phyloP scores from a whole-genome alignment of 1,284 basidiomycete genomes.

The Stereum hirsutum region DNA sequence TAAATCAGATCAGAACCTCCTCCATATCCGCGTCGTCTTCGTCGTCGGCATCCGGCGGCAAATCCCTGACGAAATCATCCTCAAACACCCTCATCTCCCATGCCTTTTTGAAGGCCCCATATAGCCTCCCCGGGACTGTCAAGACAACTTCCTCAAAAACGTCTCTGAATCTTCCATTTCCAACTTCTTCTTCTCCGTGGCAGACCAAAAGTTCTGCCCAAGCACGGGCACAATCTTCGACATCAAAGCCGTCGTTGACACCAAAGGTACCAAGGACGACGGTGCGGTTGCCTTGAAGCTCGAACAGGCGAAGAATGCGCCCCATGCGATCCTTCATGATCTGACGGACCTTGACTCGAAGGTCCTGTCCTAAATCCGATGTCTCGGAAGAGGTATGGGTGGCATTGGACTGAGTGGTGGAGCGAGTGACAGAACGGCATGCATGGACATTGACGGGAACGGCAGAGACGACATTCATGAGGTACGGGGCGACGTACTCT shows the following conservation, averaged over 20 bases:
- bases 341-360: constrained; percentile 30
- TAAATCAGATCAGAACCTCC: no score
- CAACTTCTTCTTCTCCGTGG: constrained; percentile 14
- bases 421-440: constrained; percentile 24
- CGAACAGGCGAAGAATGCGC: constrained; percentile 34
- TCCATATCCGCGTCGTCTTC: neutral
- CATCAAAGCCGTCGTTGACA: constrained; percentile 25
- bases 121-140: constrained; percentile 30
- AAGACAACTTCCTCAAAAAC: constrained; percentile 37
- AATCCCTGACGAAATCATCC: constrained; percentile 20
- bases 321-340: constrained; percentile 32
- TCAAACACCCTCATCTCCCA: constrained; percentile 35
- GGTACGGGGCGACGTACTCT: constrained; percentile 30
- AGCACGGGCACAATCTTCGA: constrained; percentile 40
- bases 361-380: no score
- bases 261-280: constrained; percentile 42
- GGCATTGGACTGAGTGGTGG: neutral
- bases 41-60: neutral
- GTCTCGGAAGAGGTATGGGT: constrained; percentile 12
- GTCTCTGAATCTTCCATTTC: constrained; percentile 26
- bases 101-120: constrained; percentile 27
- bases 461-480: constrained; percentile 34
- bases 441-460: constrained; percentile 35
- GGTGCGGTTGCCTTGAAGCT: constrained; percentile 30
- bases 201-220: constrained; percentile 49